A percentile compares a stretch with the other conserved stretches of the same genome.
phyloP scores from a whole-genome alignment of 257 asterid genomes.

The Solanum ossicruentum region DNA sequence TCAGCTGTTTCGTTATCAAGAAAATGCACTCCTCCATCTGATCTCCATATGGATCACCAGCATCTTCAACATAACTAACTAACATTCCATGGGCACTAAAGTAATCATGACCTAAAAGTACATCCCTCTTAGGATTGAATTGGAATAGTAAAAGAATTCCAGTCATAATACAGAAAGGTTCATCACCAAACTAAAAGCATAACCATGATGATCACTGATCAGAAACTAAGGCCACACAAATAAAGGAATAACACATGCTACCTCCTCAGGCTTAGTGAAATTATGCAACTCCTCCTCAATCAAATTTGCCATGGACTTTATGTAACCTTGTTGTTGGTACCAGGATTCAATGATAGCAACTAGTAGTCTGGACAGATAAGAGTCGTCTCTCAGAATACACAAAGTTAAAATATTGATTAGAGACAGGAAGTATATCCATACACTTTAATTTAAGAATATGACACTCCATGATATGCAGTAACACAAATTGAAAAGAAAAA shows the following conservation, averaged over 20 bases:
- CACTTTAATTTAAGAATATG: neutral
- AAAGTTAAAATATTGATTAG: conserved; percentile 2
- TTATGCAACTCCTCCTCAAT: conserved; percentile 61
- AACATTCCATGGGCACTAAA: conserved; percentile 95
- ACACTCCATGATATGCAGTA: neutral
- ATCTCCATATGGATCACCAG: conserved; percentile 85
- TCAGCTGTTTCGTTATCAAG: conserved; percentile 84
- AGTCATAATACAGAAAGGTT: neutral
- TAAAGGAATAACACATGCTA: neutral
- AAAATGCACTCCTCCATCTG: conserved; percentile 95
- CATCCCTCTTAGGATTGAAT: neutral
- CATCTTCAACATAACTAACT: conserved; percentile 79
- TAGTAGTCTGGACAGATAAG: conserved; percentile 51
- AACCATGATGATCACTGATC: neutral
- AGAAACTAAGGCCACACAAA: neutral
- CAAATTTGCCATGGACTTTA: conserved; percentile 84
- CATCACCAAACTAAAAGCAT: neutral
- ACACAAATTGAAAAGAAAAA: neutral
- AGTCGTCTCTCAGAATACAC: conserved; percentile 38
- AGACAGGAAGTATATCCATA: neutral
- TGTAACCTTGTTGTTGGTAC: conserved; percentile 87
- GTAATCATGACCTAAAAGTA: conserved; percentile 46
- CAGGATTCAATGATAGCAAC: conserved; percentile 85
- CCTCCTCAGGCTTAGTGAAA: conserved; percentile 63
- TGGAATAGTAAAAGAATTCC: neutral